Percentiles rank a stretch among this genome's conserved stretches.
Conservation (phyloP, 371 early-diverging fungal genomes). For the Actinomortierella wolfii region DNA sequence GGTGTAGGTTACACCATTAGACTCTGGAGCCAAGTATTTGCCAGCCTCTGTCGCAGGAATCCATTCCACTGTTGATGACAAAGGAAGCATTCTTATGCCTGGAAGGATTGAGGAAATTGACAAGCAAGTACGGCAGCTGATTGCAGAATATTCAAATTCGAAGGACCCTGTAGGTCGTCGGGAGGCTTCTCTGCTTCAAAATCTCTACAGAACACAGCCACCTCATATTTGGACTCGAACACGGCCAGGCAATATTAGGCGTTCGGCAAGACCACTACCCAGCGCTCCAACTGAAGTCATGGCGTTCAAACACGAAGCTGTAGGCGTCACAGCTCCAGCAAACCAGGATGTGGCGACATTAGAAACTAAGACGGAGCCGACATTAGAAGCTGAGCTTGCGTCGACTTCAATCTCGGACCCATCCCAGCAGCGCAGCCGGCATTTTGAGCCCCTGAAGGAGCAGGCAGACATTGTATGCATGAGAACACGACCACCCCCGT, state of each 20-base stretch:
- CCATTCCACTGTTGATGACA: constrained; percentile 16
- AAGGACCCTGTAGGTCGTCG: constrained; percentile 7
- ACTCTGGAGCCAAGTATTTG: constrained; percentile 13
- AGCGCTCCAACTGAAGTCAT: constrained; percentile 20
- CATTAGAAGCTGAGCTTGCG: neutral
- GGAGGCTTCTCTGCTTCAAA: constrained; percentile 17
- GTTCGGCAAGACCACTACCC: constrained; percentile 6
- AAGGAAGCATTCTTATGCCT: constrained; percentile 5
- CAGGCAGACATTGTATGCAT: constrained; percentile 26
- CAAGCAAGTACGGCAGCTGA: constrained; percentile 12
- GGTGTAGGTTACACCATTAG: too few relatives aligned
- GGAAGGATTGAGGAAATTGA: constrained; percentile 29
- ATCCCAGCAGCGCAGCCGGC: neutral
- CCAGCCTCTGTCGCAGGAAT: constrained; percentile 19
- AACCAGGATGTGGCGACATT: neutral
- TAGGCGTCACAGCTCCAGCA: neutral
- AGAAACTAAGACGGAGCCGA: too few relatives aligned
- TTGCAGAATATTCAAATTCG: constrained; percentile 12
- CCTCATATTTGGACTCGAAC: constrained; percentile 39
- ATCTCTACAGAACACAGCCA: constrained; percentile 13
- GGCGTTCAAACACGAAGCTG: neutral
- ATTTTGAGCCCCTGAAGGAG: constrained; percentile 9
- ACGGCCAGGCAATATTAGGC: neutral
- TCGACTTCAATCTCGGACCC: neutral
- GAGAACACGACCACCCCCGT: too few relatives aligned